phyloP scores from a whole-genome alignment of 495 filamentous ascomycete genomes.

The Penicillium ochrochloron region DNA sequence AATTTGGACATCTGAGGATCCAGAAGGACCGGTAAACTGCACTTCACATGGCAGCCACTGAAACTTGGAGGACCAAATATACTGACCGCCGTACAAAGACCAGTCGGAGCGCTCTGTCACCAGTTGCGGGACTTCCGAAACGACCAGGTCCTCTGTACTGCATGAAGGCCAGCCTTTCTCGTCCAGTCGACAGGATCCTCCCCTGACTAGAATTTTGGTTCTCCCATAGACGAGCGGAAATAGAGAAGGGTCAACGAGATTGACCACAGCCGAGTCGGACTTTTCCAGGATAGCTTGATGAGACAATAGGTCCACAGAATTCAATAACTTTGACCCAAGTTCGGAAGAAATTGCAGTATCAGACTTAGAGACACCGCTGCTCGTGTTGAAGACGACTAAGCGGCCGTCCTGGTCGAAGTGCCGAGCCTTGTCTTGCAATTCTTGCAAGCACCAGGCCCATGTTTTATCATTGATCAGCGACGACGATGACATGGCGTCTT shows the following conservation, averaged over 20 bases:
- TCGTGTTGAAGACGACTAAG: constrained; percentile 16
- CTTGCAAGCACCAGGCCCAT: constrained; percentile 23
- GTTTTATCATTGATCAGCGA: constrained; percentile 19
- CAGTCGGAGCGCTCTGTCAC: neutral
- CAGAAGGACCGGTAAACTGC: constrained; percentile 33
- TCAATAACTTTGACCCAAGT: constrained; percentile 2
- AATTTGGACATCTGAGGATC: constrained; percentile 23
- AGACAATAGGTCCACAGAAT: neutral
- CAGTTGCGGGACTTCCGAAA: constrained; percentile 10
- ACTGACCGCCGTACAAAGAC: neutral
- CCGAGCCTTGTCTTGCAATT: constrained; percentile 22
- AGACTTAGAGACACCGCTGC: constrained; percentile 18
- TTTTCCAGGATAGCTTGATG: neutral
- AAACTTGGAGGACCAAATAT: constrained; percentile 34
- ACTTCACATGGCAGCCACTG: constrained; percentile 65
- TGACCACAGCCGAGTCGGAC: neutral
- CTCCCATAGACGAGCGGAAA: constrained; percentile 1
- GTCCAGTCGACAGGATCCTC: constrained; percentile 6
- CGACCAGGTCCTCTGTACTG: neutral
- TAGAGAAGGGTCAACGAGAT: neutral
- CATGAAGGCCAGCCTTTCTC: constrained; percentile 8
- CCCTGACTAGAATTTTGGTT: neutral
- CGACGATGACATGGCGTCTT: constrained; percentile 11
- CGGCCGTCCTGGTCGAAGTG: constrained; percentile 13
- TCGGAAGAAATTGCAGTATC: constrained; percentile 11